A percentile compares a stretch with the other conserved stretches of the same genome.
Conservation (phyloP, 139 green algal species). For the Astrephomene gubernaculifera region DNA sequence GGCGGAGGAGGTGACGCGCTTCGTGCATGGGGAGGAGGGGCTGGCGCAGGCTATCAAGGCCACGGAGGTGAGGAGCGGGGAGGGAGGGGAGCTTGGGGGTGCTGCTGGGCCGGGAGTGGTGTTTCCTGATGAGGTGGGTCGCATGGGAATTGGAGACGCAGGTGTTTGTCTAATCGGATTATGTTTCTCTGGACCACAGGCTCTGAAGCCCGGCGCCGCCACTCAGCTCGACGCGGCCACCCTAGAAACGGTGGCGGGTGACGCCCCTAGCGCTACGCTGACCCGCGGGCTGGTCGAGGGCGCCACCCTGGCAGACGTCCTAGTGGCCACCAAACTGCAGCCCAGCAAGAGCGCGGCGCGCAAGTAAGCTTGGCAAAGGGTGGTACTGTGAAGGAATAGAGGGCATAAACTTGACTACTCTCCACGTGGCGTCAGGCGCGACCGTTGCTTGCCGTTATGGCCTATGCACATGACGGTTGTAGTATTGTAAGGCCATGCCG, state of each 20-base stretch:
- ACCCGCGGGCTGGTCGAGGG: conserved; percentile 68
- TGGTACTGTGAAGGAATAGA: too few species aligned
- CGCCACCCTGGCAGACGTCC: conserved; percentile 79
- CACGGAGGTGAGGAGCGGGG: conserved; percentile 77
- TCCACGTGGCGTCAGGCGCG: too few species aligned
- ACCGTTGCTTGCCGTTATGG: too few species aligned
- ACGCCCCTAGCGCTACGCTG: conserved; percentile 78
- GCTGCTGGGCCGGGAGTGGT: too few species aligned
- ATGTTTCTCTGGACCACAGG: conserved; percentile 63
- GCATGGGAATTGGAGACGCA: too few species aligned
- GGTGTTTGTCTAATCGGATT: too few species aligned
- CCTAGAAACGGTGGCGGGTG: conserved; percentile 82
- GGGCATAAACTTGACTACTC: too few species aligned
- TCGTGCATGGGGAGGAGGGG: conserved; percentile 96
- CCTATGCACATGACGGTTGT: too few species aligned
- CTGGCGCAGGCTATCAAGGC: conserved; percentile 88
- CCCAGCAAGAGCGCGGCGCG: conserved; percentile 87
- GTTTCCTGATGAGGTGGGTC: too few species aligned
- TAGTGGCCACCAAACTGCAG: conserved; percentile 86
- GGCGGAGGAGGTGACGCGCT: conserved; percentile 94
- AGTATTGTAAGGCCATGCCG: too few species aligned
- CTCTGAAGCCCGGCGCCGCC: conserved; percentile 79
- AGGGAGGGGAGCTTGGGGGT: not conserved
- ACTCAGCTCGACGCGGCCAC: conserved; percentile 86
- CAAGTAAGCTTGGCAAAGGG: too few species aligned